These are phyloP conservation scores for Fusarium nanum DNA, from an alignment of 2,329 filamentous ascomycete genomes.

Conservation along the genomic window DNA sequence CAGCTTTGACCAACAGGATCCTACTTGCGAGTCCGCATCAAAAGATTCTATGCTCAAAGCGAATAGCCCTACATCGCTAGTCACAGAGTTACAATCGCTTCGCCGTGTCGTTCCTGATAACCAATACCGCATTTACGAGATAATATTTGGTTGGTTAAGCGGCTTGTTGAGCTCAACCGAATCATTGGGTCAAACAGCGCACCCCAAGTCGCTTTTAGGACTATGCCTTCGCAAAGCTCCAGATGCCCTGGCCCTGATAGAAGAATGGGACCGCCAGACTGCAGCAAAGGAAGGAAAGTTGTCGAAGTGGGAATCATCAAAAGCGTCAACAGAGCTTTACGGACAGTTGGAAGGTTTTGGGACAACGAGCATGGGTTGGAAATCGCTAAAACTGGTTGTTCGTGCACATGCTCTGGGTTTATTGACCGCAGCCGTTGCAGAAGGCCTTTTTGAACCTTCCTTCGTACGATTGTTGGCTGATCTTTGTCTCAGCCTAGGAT, in stretches of 20 bases:
- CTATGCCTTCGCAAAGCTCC: slow-evolving; percentile 53
- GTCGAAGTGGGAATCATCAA: slow-evolving; percentile 45
- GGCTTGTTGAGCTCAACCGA: slow-evolving; percentile 48
- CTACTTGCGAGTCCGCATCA: slow-evolving; percentile 10
- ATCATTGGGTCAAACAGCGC: slow-evolving; percentile 29
- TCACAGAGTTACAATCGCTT: slow-evolving; percentile 41
- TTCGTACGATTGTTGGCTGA: slow-evolving; percentile 47
- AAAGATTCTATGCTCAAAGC: not conserved
- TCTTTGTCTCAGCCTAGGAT: slow-evolving; percentile 46
- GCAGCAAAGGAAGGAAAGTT: slow-evolving; percentile 39
- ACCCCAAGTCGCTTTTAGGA: slow-evolving; percentile 51
- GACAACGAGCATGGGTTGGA: slow-evolving; percentile 47
- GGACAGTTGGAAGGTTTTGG: slow-evolving; percentile 52
- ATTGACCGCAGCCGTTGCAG: slow-evolving; percentile 46
- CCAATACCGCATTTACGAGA: slow-evolving; percentile 50
- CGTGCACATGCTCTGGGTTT: slow-evolving; percentile 49
- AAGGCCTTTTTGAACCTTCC: slow-evolving; percentile 48
- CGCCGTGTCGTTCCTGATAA: slow-evolving; percentile 39
- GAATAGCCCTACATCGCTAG: slow-evolving; percentile 24
- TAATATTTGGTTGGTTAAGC: slow-evolving; percentile 50
- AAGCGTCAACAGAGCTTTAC: slow-evolving; percentile 50
- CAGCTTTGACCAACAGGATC: slow-evolving; percentile 43
- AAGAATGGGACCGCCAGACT: slow-evolving; percentile 48
- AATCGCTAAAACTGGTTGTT: slow-evolving; percentile 50
- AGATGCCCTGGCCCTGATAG: slow-evolving; percentile 48